Base-by-base conservation (phyloP, 1,139 yeast genomes). In the Geotrichum reessii region DNA sequence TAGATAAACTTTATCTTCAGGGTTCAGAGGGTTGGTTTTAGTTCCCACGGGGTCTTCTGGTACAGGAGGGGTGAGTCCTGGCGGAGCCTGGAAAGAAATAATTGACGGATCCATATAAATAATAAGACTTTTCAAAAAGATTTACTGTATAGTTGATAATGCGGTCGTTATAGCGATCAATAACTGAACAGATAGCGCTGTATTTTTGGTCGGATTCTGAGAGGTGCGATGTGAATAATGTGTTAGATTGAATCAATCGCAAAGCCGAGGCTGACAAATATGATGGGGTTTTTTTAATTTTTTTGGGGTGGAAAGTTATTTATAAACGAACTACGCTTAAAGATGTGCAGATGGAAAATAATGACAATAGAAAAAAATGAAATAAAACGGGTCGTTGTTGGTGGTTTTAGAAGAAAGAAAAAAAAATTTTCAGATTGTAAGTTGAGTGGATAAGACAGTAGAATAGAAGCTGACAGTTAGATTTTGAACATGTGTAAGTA, bases 101-200 rank as follows among this genome's bases (percentile, higher is more conserved):
- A 58, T 58, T n/a, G 61, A 57, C 22, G 61, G 61, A 52, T 58
- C 61, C 59, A 56, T 31, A 28, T 8, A 11, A 28, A 28, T 28
- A n/a, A n/a, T n/a, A 31, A 31, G 37, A 31, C 31, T 2, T 11
- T n/a, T 8, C 11, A 17, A 11, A 8, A 49, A 19, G 27, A 48
- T 17, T 17, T 27, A 19, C 19, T 17, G 12, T n/a, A 3, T 27
- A 40, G 9, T 9, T 25, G 49, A 3, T 50, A 31, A 12, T 31
- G n/a, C 14, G 37, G 3, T 6, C 12, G 37, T 31, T 31, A 31
- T 31, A 31, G 9, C 37, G 14, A 31, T 31, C 4, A 11, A 31
- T 31, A n/a, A 8, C 14, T 3, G 37, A n/a, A 11, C 37, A 31
- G 14, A 9, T 31, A 31, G 37, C 12, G 37, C 37, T 31, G 9